phyloP scores from a whole-genome alignment of 2,329 filamentous ascomycete genomes.

The Didymella glomerata region DNA sequence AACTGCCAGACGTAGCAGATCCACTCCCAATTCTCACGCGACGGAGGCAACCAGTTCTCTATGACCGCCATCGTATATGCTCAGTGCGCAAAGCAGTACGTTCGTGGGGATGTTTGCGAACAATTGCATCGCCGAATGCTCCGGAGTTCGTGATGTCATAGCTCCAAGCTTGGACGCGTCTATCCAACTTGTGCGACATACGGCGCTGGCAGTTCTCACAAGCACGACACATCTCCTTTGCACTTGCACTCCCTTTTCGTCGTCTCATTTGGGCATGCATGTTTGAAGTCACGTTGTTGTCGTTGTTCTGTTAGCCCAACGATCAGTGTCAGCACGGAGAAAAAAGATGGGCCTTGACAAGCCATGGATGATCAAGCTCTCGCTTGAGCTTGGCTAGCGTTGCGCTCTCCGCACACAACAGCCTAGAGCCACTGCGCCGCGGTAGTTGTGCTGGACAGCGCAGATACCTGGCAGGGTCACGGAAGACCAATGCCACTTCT shows the following conservation, averaged over 20 bases:
- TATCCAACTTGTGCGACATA: background rate
- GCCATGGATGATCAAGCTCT: background rate
- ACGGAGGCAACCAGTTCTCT: constrained; percentile 57
- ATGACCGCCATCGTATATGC: constrained; percentile 52
- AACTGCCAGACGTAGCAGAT: constrained; percentile 57
- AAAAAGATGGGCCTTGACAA: background rate
- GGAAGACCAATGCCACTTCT: too few relatives aligned
- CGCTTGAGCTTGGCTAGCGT: background rate
- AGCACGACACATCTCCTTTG: background rate
- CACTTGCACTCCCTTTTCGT: background rate
- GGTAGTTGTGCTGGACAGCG: too few relatives aligned
- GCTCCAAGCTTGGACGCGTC: constrained; percentile 11
- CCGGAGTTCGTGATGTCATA: constrained; percentile 19
- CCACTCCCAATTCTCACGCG: constrained; percentile 60
- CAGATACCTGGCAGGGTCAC: fast-evolving
- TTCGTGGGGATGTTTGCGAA: background rate
- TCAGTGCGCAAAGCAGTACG: background rate
- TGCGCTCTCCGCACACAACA: background rate
- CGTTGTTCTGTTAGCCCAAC: background rate
- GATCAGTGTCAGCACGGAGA: background rate
- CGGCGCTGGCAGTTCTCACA: background rate
- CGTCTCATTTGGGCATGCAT: background rate
- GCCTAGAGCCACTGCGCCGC: background rate
- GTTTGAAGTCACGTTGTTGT: background rate
- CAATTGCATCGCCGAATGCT: constrained; percentile 5